These are phyloP conservation scores for Tolypocladium capitatum DNA, from an alignment of 2,329 filamentous ascomycete genomes.

Conservation along the genomic window DNA sequence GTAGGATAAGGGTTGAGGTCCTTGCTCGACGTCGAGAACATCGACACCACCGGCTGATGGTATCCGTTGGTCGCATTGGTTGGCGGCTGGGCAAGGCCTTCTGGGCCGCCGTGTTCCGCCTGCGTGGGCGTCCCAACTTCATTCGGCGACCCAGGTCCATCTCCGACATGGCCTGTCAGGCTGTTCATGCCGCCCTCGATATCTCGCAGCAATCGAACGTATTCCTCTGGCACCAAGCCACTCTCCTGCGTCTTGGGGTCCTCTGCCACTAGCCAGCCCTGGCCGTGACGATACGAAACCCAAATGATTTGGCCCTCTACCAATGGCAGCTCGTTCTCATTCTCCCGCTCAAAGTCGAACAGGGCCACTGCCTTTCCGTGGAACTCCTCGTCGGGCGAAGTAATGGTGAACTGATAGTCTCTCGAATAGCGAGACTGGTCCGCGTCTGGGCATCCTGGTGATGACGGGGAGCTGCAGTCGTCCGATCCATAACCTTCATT, in stretches of 20 bases:
- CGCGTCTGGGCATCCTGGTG: slow-evolving; percentile 42
- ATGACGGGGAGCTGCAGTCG: slow-evolving; percentile 44
- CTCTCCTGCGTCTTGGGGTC: slow-evolving; percentile 91
- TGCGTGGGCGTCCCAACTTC: slow-evolving; percentile 49
- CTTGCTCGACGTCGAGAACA: slow-evolving; percentile 58
- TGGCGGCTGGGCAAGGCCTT: slow-evolving; percentile 33
- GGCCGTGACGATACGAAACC: slow-evolving; percentile 89
- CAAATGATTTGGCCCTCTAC: slow-evolving; percentile 93
- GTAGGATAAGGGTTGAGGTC: slow-evolving; percentile 56
- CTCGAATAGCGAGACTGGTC: slow-evolving; percentile 74
- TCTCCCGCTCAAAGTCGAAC: slow-evolving; percentile 89
- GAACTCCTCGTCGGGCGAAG: slow-evolving; percentile 92
- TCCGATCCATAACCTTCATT: slow-evolving; percentile 45
- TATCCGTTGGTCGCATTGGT: slow-evolving; percentile 45
- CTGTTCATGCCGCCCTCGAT: slow-evolving; percentile 83
- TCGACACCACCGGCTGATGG: slow-evolving; percentile 53
- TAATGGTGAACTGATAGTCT: slow-evolving; percentile 91
- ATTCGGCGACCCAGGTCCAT: slow-evolving; percentile 37
- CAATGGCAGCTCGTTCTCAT: slow-evolving; percentile 88
- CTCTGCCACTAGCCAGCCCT: slow-evolving; percentile 94
- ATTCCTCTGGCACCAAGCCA: slow-evolving; percentile 90
- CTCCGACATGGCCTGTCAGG: slow-evolving; percentile 46
- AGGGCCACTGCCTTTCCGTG: slow-evolving; percentile 91
- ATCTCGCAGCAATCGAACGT: slow-evolving; percentile 80
- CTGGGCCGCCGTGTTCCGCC: slow-evolving; percentile 35